A percentile compares a stretch with the other conserved stretches of the same genome.
These are phyloP conservation scores for Orbilia javanica DNA, from an alignment of 2,329 filamentous ascomycete genomes.

Conservation along the genomic window DNA sequence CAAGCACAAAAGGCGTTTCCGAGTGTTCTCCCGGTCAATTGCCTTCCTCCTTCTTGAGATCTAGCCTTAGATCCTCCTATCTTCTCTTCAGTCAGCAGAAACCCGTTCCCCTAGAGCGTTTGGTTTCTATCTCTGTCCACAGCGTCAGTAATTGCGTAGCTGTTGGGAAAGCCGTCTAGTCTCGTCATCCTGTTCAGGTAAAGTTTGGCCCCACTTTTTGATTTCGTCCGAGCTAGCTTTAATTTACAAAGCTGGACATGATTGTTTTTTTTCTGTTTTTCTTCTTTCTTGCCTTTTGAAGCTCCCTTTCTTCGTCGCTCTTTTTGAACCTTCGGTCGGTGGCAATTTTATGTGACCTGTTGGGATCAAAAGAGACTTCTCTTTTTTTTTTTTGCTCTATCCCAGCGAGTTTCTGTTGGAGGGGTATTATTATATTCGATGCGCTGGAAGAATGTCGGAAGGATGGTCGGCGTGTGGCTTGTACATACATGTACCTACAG, in stretches of 20 bases:
- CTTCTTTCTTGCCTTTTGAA: background rate
- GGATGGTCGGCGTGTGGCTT: conserved; percentile 15
- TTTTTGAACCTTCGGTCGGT: conserved; percentile 8
- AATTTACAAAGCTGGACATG: background rate
- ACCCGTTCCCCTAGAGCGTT: conserved; percentile 15
- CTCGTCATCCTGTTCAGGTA: conserved; percentile 40
- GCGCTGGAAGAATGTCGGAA: conserved; percentile 7
- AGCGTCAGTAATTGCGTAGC: conserved; percentile 14
- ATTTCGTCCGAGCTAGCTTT: conserved; percentile 30
- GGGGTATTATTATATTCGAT: background rate
- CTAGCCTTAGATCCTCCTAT: background rate
- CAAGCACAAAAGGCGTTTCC: conserved; percentile 11
- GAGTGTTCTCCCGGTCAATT: conserved; percentile 25
- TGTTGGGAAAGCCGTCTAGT: conserved; percentile 18
- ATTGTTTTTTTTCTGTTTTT: background rate
- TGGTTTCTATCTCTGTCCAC: background rate
- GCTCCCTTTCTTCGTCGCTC: background rate
- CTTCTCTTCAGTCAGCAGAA: conserved; percentile 1
- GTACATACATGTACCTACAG: background rate
- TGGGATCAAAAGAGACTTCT: background rate
- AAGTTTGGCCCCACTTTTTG: conserved; percentile 43
- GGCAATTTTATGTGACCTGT: background rate
- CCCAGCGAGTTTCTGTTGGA: background rate
- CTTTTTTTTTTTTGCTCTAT: background rate
- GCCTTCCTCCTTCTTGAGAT: conserved; percentile 12